Percentiles rank a stretch among this genome's conserved stretches.
These are phyloP conservation scores for Solanum gracilifrons DNA, from an alignment of 257 asterid genomes.

Conservation along the genomic window DNA sequence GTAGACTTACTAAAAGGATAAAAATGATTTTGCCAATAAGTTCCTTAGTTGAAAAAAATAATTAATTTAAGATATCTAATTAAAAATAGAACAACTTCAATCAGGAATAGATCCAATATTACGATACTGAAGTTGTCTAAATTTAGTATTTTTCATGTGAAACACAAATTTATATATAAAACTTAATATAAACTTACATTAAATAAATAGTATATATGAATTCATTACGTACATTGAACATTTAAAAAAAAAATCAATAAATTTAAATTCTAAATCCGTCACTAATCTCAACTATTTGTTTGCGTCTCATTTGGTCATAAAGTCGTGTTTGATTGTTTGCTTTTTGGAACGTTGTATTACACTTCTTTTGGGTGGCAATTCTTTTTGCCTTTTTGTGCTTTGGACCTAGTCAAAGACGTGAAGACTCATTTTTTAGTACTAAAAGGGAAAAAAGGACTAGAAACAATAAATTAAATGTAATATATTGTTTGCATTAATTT, in stretches of 20 bases:
- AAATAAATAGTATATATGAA: neutral
- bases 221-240: fast-evolving
- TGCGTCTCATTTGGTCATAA: neutral
- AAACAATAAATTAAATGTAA: neutral
- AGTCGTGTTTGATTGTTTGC: neutral
- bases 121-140: neutral
- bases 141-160: neutral
- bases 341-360: neutral
- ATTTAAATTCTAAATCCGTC: neutral
- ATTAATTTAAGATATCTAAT: neutral
- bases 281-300: fast-evolving
- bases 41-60: neutral
- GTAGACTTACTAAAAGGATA: neutral
- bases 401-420: neutral
- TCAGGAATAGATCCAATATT: neutral
- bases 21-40: neutral
- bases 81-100: neutral
- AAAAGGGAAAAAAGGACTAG: neutral
- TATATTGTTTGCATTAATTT: neutral
- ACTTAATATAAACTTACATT: neutral
- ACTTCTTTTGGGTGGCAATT: neutral
- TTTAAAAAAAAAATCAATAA: neutral
- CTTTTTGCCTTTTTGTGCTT: neutral
- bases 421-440: neutral
- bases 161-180: neutral